Evolutionary conservation across 257 asterid genomes (phyloP).

Genomic region (Anisodus acutangulus): DNA sequence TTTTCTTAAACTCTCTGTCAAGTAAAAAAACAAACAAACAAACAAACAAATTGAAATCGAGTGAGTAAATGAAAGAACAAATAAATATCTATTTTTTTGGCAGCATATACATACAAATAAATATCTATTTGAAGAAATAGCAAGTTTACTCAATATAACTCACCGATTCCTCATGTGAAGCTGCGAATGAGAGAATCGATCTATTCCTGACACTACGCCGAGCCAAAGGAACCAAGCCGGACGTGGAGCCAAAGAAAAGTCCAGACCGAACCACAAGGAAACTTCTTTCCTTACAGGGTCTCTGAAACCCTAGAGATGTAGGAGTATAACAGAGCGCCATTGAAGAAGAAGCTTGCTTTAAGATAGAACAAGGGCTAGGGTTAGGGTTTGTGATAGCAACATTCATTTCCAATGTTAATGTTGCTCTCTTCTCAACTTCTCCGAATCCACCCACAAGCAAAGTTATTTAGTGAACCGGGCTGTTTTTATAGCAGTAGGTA

Average conservation of each 20-base stretch:
- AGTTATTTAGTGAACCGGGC: no score
- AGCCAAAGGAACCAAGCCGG: constrained; percentile 1
- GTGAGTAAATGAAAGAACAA: not conserved
- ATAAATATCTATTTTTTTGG: not conserved
- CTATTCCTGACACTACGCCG: constrained; percentile 43
- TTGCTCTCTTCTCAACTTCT: no score
- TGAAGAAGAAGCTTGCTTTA: not conserved
- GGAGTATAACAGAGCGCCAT: constrained; percentile 25
- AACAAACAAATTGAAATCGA: no score
- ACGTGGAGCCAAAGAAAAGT: constrained; percentile 30
- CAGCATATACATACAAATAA: not conserved
- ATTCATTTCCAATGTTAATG: no score
- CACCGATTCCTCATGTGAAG: constrained; percentile 80
- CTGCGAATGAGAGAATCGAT: constrained; percentile 57
- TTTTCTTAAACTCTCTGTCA: no score
- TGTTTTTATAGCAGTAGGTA: no score
- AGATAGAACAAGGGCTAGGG: not conserved
- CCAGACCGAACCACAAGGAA: constrained; percentile 31
- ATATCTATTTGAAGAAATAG: not conserved
- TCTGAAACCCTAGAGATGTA: constrained; percentile 29
- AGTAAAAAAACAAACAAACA: no score
- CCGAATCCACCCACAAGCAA: no score
- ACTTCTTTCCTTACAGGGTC: constrained; percentile 30
- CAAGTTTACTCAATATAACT: constrained; percentile 33
- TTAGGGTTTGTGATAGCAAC: not conserved